Base-by-base conservation (phyloP, 257 asterid genomes). In the Solanum pinnatisectum region DNA sequence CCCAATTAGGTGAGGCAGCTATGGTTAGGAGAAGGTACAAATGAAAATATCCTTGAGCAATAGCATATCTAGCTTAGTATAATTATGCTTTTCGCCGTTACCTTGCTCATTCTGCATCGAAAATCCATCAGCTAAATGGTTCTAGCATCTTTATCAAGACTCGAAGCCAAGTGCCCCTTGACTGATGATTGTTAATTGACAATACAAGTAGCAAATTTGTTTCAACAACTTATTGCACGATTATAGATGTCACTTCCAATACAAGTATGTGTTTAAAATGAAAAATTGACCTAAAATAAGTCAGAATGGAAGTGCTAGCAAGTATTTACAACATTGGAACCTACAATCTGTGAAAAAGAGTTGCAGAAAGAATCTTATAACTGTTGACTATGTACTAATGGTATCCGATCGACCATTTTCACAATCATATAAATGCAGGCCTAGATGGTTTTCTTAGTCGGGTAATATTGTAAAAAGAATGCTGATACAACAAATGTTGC, bases 361-460 rank as follows among this genome's bases (percentile, higher is more conserved):
- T 91, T 88, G 94, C 94, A 85, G 71, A 91, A 92, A 93, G 88
- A 94, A 92, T 90, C 84, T 92, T 90, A 83, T 49, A 91, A 89
- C 91, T 91, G 92, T 92, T 86, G 92, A 87, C 94, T 92, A 95
- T 95, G 89, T 94, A 94, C 96, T 94, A 91, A 85, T 91, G 87
- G 77, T 91, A 92, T 90, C 91, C 86, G 87, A 87, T 86, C 87
- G 90, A 79, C 76, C 92, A 91, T 91, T 90, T 90, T 90, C 88
- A 78, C 85, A 89, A 86, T 91, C 87, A 72, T 59, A 89, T 49
- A 83, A 85, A 87, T 88, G 90, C 88, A 72, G 89, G 87, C 73
- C 88, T 46, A 86, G 88, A 87, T 68, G 83, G 86, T 36, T 74
- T 59, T 87, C 88, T 40, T 35, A 39, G 65, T 84, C 81, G 52